Percentiles rank a stretch among this genome's conserved stretches.
Conservation (phyloP, 345 rosid species). For the Punica granatum region DNA sequence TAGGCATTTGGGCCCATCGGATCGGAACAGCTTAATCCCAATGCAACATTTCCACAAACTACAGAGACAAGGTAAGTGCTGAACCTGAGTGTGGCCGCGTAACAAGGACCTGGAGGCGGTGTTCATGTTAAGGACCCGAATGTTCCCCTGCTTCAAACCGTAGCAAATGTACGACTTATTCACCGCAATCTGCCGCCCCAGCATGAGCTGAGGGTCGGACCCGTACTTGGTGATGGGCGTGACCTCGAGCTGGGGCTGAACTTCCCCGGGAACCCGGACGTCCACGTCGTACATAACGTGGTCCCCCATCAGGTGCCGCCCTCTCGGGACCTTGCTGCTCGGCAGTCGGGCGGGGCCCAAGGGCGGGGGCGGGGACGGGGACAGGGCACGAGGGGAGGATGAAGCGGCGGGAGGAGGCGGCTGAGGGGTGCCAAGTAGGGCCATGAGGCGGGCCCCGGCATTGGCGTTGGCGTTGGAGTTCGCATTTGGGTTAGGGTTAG, state of each 20-base stretch:
- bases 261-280: conserved; percentile 50
- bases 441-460: conserved; percentile 64
- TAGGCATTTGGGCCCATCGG: neutral
- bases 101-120: conserved; percentile 77
- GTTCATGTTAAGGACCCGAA: conserved; percentile 73
- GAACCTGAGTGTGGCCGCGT: conserved; percentile 78
- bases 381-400: conserved; percentile 19
- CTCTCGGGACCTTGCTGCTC: conserved; percentile 49
- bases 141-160: conserved; percentile 75
- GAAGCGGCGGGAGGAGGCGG: conserved; percentile 12
- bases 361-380: conserved; percentile 22
- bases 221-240: conserved; percentile 86
- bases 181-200: conserved; percentile 86
- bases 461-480: conserved; percentile 34
- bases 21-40: neutral
- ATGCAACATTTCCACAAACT: neutral
- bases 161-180: conserved; percentile 73
- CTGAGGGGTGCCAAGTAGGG: conserved; percentile 40
- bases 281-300: conserved; percentile 60
- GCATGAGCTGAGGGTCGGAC: conserved; percentile 71
- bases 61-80: neutral
- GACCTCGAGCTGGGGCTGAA: conserved; percentile 80
- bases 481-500: conserved; percentile 27
- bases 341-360: conserved; percentile 30
- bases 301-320: conserved; percentile 51